Conservation (phyloP, 2,329 filamentous ascomycete genomes). For the Pseudonectria foliicola region DNA sequence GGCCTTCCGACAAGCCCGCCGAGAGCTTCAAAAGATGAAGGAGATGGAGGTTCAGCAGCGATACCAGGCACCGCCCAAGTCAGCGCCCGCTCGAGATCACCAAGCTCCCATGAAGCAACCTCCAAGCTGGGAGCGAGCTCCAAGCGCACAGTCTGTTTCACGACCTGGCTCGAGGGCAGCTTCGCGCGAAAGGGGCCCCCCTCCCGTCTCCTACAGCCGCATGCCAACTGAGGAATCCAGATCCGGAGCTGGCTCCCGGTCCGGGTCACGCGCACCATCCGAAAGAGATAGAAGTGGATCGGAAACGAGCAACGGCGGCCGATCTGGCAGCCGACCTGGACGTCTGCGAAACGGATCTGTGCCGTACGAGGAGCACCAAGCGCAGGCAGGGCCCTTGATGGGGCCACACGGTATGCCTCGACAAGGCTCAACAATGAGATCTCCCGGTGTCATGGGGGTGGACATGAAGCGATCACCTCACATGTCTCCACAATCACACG, state of each 20-base stretch:
- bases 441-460: constrained; percentile 41
- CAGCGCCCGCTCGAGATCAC: constrained; percentile 3
- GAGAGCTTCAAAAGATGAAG: constrained; percentile 49
- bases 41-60: constrained; percentile 43
- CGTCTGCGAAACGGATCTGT: constrained; percentile 32
- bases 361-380: constrained; percentile 30
- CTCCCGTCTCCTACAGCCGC: constrained; percentile 39
- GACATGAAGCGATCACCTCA: constrained; percentile 37
- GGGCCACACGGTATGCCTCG: constrained; percentile 21
- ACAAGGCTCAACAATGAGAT: constrained; percentile 30
- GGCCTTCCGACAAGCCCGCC: constrained; percentile 50
- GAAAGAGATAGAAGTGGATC: constrained; percentile 50
- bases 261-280: constrained; percentile 26
- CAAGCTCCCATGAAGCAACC: constrained; percentile 2
- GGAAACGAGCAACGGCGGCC: constrained; percentile 42
- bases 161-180: constrained; percentile 31
- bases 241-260: constrained; percentile 21
- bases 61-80: constrained; percentile 25
- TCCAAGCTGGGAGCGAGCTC: constrained; percentile 13
- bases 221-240: constrained; percentile 36
- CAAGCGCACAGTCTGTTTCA: constrained; percentile 17
- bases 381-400: constrained; percentile 14
- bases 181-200: constrained; percentile 38
- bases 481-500: constrained; percentile 37
- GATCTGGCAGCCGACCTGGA: constrained; percentile 32